A percentile compares a stretch with the other conserved stretches of the same genome.
These are phyloP conservation scores for Beauveria varroae DNA, from an alignment of 2,329 filamentous ascomycete genomes.

Conservation along the genomic window DNA sequence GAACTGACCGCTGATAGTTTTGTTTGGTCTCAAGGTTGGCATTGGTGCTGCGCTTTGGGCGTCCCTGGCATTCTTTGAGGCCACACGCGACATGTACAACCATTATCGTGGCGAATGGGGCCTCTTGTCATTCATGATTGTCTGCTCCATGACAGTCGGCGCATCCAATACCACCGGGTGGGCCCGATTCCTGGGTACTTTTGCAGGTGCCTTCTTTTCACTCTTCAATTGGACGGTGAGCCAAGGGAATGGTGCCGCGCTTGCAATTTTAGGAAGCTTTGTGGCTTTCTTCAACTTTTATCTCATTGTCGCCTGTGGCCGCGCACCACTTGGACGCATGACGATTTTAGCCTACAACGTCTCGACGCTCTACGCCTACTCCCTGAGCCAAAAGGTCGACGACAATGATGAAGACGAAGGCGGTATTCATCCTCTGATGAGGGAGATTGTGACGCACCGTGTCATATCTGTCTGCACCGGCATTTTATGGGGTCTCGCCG, in stretches of 20 bases:
- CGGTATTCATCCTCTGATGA: constrained; percentile 69
- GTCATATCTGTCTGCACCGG: constrained; percentile 74
- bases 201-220: constrained; percentile 66
- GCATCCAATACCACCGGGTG: constrained; percentile 84
- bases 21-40: constrained; percentile 82
- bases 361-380: constrained; percentile 83
- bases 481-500: constrained; percentile 78
- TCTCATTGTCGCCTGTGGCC: constrained; percentile 70
- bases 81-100: constrained; percentile 66
- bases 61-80: constrained; percentile 69
- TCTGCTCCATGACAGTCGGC: constrained; percentile 91
- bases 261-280: constrained; percentile 70
- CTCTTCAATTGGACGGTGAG: constrained; percentile 69
- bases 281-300: constrained; percentile 76
- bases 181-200: constrained; percentile 74
- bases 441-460: constrained; percentile 76
- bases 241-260: constrained; percentile 59
- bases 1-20: constrained; percentile 27
- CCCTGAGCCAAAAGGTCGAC: constrained; percentile 65
- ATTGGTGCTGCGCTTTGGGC: constrained; percentile 78
- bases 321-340: constrained; percentile 80
- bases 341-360: constrained; percentile 92
- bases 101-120: constrained; percentile 93
- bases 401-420: constrained; percentile 76
- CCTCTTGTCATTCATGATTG: constrained; percentile 89